These are phyloP conservation scores for Tolypocladium guangdongense DNA, from an alignment of 2,329 filamentous ascomycete species.

Conservation along the genomic window DNA sequence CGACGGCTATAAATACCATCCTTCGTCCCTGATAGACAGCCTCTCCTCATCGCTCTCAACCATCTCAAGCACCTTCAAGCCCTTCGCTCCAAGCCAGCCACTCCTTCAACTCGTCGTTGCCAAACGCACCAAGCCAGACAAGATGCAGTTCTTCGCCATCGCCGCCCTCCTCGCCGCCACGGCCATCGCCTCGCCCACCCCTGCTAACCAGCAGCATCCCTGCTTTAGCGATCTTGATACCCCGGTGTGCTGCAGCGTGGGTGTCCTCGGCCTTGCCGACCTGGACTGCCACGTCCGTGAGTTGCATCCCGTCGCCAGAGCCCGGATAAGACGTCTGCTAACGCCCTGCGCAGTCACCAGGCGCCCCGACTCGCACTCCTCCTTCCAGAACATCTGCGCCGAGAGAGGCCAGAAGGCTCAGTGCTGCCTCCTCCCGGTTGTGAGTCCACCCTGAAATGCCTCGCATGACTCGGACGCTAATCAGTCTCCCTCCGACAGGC, in stretches of 20 bases:
- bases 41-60: not conserved
- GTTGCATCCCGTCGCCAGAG: not conserved
- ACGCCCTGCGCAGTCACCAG: not conserved
- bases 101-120: not conserved
- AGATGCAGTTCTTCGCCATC: conserved; percentile 5
- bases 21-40: not conserved
- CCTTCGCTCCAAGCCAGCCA: not conserved
- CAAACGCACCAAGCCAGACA: not conserved
- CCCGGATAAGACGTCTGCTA: not conserved
- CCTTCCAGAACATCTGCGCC: not conserved
- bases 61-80: not conserved
- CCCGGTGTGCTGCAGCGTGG: conserved; percentile 1
- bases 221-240: no score
- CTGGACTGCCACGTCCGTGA: conserved; percentile 3
- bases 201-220: no score
- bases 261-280: not conserved
- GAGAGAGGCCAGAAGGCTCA: not conserved
- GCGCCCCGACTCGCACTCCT: not conserved
- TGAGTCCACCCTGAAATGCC: not conserved
- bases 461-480: not conserved
- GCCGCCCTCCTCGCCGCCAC: conserved; percentile 2
- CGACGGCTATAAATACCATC: not conserved
- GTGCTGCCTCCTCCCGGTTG: conserved; percentile 3
- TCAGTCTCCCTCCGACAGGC: not conserved
- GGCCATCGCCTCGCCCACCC: not conserved